Conservation (phyloP, 2,329 filamentous ascomycete species). For the Fusarium cyanostomum region DNA sequence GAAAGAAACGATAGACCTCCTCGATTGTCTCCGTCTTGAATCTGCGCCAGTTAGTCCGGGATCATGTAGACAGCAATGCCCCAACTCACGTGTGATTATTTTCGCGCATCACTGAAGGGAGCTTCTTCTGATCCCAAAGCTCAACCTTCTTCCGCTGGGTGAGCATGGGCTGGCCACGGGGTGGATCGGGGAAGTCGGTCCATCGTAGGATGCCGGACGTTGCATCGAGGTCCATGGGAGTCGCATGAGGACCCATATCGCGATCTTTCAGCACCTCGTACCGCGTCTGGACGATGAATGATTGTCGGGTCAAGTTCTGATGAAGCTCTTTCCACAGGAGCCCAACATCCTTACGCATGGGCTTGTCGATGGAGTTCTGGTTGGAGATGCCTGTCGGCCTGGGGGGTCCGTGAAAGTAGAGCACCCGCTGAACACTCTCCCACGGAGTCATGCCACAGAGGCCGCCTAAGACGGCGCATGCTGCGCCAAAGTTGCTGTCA, state of each 20-base stretch:
- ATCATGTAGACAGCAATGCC: accelerated
- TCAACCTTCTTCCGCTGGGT: conserved; percentile 66
- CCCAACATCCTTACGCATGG: conserved; percentile 49
- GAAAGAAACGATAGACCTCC: conserved; percentile 63
- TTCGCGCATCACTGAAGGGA: conserved; percentile 59
- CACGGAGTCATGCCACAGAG: conserved; percentile 66
- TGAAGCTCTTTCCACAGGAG: conserved; percentile 64
- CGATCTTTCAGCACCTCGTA: conserved; percentile 62
- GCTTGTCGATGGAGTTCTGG: conserved; percentile 51
- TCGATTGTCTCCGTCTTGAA: conserved; percentile 63
- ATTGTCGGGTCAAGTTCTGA: conserved; percentile 64
- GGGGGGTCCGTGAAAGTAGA: conserved; percentile 62
- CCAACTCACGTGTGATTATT: conserved; percentile 61
- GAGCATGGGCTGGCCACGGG: conserved; percentile 55
- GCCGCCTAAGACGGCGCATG: conserved; percentile 64
- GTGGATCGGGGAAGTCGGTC: conserved; percentile 69
- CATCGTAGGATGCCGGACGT: conserved; percentile 62
- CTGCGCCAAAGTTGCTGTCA: conserved; percentile 59
- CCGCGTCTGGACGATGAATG: conserved; percentile 64
- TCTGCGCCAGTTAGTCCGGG: conserved; percentile 41
- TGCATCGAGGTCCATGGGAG: conserved; percentile 53
- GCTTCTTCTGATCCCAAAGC: conserved; percentile 60
- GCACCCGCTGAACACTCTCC: conserved; percentile 59
- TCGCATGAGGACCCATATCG: conserved; percentile 54
- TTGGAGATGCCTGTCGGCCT: conserved; percentile 58